Evolutionary conservation across 2,329 filamentous ascomycete genomes (phyloP).

Genomic region (Pseudocercospora eumusae): DNA sequence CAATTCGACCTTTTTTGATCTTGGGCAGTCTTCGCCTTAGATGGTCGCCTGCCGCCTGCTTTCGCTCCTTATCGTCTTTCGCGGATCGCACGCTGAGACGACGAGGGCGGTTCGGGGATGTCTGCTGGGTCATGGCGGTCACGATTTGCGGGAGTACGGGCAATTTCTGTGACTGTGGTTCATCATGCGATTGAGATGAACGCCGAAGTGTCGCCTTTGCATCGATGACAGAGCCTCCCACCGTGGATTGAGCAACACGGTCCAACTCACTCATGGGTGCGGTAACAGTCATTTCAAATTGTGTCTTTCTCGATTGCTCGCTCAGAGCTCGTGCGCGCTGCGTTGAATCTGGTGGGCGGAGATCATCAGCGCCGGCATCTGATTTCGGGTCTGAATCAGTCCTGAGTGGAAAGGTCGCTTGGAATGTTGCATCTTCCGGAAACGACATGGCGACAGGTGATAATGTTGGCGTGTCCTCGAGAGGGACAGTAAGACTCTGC

Average conservation of each 20-base stretch:
- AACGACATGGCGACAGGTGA: neutral
- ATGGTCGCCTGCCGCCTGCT: neutral
- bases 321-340: neutral
- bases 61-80: neutral
- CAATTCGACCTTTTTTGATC: constrained; percentile 9
- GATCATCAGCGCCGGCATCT: neutral
- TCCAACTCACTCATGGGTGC: neutral
- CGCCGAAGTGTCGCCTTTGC: neutral
- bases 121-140: neutral
- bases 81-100: neutral
- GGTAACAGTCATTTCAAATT: neutral
- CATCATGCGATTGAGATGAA: neutral
- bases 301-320: neutral
- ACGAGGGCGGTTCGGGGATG: neutral
- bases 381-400: neutral
- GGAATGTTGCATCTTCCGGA: neutral
- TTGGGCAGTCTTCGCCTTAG: neutral
- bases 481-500: neutral
- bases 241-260: neutral
- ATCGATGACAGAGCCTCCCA: neutral
- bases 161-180: neutral
- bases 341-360: neutral
- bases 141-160: neutral
- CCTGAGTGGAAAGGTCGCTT: neutral
- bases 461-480: neutral